Percentiles rank a stretch among this genome's conserved stretches.
phyloP scores from a whole-genome alignment of 345 rosid genomes.

The Sisymbrium altissimum region DNA sequence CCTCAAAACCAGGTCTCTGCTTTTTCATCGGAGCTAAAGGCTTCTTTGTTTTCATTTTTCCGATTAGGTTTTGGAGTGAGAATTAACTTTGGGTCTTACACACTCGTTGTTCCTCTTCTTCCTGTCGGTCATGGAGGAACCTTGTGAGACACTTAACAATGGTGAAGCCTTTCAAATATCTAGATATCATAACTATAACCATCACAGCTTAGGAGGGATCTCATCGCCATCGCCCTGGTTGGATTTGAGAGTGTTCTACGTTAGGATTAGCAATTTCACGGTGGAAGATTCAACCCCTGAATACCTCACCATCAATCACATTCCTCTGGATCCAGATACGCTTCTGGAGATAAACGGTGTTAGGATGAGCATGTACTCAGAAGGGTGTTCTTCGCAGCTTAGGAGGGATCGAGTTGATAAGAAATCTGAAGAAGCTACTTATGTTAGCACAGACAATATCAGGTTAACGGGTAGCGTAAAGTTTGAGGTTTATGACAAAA shows the following conservation, averaged over 20 bases:
- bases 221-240: constrained; percentile 64
- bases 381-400: constrained; percentile 56
- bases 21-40: constrained; percentile 1
- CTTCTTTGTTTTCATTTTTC: not conserved
- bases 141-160: constrained; percentile 39
- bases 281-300: constrained; percentile 66
- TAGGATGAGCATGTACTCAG: constrained; percentile 52
- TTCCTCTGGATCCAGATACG: constrained; percentile 66
- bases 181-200: constrained; percentile 38
- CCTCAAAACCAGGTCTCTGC: constrained; percentile 25
- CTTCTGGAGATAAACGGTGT: constrained; percentile 74
- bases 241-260: constrained; percentile 85
- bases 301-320: constrained; percentile 60
- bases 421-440: constrained; percentile 74
- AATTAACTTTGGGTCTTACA: not conserved
- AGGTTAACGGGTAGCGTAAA: constrained; percentile 67
- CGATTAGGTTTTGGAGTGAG: not conserved
- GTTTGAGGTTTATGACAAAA: constrained; percentile 67
- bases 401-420: constrained; percentile 81
- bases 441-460: constrained; percentile 73
- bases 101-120: constrained; percentile 9
- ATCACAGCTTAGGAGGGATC: constrained; percentile 26
- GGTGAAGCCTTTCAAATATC: constrained; percentile 34
- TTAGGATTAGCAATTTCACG: constrained; percentile 59
- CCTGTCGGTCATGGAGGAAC: constrained; percentile 49